phyloP scores from a whole-genome alignment of 2,329 filamentous ascomycete genomes.

The Emydomyces testavorans region DNA sequence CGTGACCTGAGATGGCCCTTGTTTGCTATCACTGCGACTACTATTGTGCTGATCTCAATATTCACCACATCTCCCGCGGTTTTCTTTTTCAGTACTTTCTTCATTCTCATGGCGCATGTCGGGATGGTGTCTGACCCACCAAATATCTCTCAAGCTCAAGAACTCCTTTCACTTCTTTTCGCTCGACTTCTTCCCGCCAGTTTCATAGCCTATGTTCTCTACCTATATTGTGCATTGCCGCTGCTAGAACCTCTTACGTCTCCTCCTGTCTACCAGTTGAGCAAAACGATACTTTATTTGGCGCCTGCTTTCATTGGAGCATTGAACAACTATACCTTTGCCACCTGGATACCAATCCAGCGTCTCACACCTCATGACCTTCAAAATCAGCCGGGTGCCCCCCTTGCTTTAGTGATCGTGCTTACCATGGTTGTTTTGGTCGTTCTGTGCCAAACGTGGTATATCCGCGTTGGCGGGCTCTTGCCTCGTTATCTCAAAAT shows the following conservation, averaged over 20 bases:
- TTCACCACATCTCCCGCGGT: conserved; percentile 67
- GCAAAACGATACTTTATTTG: conserved; percentile 83
- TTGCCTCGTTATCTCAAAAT: conserved; percentile 66
- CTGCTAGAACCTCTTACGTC: conserved; percentile 62
- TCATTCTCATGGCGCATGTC: conserved; percentile 77
- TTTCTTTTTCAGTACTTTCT: conserved; percentile 77
- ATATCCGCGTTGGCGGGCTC: conserved; percentile 72
- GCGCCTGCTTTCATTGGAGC: conserved; percentile 84
- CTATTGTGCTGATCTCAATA: conserved; percentile 65
- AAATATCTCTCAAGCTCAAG: conserved; percentile 52
- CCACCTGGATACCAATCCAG: conserved; percentile 75
- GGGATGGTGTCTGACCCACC: conserved; percentile 84
- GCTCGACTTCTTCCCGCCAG: conserved; percentile 76
- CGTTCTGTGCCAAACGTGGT: conserved; percentile 65
- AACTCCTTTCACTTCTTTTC: conserved; percentile 63
- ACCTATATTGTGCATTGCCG: conserved; percentile 65
- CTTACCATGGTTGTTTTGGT: conserved; percentile 58
- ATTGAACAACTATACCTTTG: conserved; percentile 89
- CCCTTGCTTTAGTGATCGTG: conserved; percentile 67
- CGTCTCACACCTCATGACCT: conserved; percentile 86
- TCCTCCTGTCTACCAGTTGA: conserved; percentile 50
- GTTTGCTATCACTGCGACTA: conserved; percentile 67
- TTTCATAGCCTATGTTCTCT: conserved; percentile 80
- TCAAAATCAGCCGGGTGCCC: conserved; percentile 75
- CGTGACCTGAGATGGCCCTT: conserved; percentile 74